Base-by-base conservation (phyloP, 441 rosid species). In the Bocquillonia castaneifolia region DNA sequence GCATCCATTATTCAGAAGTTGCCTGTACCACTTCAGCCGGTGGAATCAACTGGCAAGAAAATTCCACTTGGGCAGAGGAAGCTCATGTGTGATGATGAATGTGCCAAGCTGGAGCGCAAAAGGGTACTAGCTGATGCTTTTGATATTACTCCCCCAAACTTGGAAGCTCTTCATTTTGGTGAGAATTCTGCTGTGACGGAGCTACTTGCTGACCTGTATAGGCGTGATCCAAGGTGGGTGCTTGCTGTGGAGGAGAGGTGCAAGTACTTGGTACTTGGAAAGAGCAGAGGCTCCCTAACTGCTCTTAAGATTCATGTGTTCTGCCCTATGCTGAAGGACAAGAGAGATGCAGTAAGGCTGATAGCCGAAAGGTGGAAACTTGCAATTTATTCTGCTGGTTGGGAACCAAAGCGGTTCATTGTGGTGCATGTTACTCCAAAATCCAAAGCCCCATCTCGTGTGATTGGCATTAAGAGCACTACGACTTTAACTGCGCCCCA, bases 331-430 rank as follows among this genome's bases (percentile, higher is more conserved):
- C 79, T 83, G 75, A 92, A 96, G 79, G 97, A 93, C 71, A 96
- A 93, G 83, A 83, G 96, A 72, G 99, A 96, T 61, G 96, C 93
- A 0, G 80, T 96, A 44, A 83, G 91, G 77, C 72, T 96, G 63
- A 84, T 96, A 69, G 90, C 96, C 22, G 98, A 89, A 77, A 88
- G 98, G 71, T 95, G 99, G 98, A 95, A 91, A 80, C 96, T 96
- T 76, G 79, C 88, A 13, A 79, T 89, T 62, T 75, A 64, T 68
- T 78, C 89, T 34, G 90, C 96, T 44, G 97, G 97, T 55, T 87
- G 99, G 98, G 99, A 96, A 84, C 97, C 99, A 48, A 96, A 87
- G 82, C 92, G 94, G 55, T 96, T 93, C 56, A 80, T 88, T 69
- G 89, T 92, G 76, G 81, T 88, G 26, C 89, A 89, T 73, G 91